These are phyloP conservation scores for Coffea eugenioides DNA, from an alignment of 257 asterid genomes.

Conservation along the genomic window DNA sequence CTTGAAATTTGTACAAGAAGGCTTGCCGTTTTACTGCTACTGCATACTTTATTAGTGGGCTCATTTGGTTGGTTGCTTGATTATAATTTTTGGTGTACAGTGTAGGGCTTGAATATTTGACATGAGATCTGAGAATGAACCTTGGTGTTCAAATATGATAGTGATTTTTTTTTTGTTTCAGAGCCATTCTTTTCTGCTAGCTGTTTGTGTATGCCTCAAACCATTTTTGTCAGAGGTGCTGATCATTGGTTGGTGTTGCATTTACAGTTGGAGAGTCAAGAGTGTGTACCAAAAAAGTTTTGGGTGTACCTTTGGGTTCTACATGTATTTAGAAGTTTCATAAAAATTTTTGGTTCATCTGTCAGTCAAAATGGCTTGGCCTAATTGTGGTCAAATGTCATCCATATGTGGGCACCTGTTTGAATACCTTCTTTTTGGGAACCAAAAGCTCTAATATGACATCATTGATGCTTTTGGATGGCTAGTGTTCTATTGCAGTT, in stretches of 20 bases:
- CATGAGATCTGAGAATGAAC: background rate
- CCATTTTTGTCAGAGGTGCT: background rate
- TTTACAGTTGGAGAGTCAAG: background rate
- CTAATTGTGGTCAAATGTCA: no score
- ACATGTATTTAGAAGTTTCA: no score
- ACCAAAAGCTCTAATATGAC: background rate
- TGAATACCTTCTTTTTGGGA: background rate
- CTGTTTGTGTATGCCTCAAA: background rate
- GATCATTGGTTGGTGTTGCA: background rate
- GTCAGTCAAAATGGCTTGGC: no score
- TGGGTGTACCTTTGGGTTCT: background rate
- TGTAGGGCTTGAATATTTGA: background rate
- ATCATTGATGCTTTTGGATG: background rate
- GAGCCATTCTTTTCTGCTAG: no score
- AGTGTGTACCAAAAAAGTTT: background rate
- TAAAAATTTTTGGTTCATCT: no score
- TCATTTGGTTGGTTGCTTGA: background rate
- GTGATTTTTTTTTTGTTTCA: background rate
- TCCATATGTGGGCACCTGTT: no score
- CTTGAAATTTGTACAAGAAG: background rate
- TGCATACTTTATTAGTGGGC: background rate
- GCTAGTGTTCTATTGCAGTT: background rate
- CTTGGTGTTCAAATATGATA: background rate
- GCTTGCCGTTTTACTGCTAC: no score
- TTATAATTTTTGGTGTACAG: background rate